Evolutionary conservation across 768 basidiomycete genomes (phyloP).

Genomic region (Leucocoprinus leucothites): DNA sequence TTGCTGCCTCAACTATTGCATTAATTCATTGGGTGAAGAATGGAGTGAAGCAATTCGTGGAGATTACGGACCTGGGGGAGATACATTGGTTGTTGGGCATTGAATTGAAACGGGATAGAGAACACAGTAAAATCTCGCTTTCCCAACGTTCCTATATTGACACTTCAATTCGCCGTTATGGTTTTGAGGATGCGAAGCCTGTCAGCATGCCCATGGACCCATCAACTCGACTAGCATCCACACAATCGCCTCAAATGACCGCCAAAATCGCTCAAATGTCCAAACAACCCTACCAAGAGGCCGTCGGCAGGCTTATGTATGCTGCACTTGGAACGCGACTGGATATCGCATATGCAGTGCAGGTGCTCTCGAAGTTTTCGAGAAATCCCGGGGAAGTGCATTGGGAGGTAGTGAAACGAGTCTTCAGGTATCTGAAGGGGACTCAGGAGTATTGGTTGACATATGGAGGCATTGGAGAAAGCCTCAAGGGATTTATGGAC

Average conservation of each 20-base stretch:
- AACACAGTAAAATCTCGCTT: slow-evolving; percentile 5
- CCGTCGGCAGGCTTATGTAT: slow-evolving; percentile 8
- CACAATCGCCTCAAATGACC: too few relatives aligned
- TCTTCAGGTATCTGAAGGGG: too few relatives aligned
- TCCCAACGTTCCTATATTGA: slow-evolving; percentile 28
- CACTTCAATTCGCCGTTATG: slow-evolving; percentile 21
- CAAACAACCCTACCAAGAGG: background rate
- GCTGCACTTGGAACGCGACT: slow-evolving; percentile 1
- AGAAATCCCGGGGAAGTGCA: too few relatives aligned
- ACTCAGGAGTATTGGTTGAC: too few relatives aligned
- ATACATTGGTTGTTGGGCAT: too few relatives aligned
- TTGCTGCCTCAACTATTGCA: slow-evolving; percentile 14
- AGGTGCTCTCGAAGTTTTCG: too few relatives aligned
- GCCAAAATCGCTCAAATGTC: background rate
- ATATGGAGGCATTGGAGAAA: too few relatives aligned
- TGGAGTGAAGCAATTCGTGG: too few relatives aligned
- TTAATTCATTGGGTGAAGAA: background rate
- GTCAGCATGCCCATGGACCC: slow-evolving; percentile 23
- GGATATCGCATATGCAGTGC: background rate
- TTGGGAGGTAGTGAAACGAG: too few relatives aligned
- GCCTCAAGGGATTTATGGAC: too few relatives aligned
- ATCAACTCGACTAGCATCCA: too few relatives aligned
- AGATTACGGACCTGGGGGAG: too few relatives aligned
- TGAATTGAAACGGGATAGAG: background rate
- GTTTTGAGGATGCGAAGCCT: slow-evolving; percentile 21